Base-by-base conservation (phyloP, 768 basidiomycete species). In the Psilocybe subaeruginosa region DNA sequence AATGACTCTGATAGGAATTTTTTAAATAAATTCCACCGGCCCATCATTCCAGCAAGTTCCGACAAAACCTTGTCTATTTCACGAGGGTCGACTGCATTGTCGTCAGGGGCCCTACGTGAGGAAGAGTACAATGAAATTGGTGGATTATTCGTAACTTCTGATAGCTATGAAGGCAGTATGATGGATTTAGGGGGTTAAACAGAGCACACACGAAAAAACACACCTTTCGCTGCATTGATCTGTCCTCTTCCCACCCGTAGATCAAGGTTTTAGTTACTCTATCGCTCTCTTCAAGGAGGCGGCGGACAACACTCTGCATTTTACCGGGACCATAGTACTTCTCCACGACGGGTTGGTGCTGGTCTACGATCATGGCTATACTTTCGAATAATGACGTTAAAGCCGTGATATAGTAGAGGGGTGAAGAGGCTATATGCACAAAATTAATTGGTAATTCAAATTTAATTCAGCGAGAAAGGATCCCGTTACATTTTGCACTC, bases 271-370 rank as follows among this genome's bases (percentile, higher is more conserved):
- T 84, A 0, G 93, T 88, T 16, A 97, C 91, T 33, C 88, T 81
- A 73, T 98, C 97, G 56, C 92, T 92, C 71, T 99, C 96, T 59
- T 88, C 85, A 51, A 97, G 74, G 7, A 99, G 78, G 46, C 88
- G 82, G 23, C 82, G 77, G 2, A 95, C 84, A 11, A 97, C 94
- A 37, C 76, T 83, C 45, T 81, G 77, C 97, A 99, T 99, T 72
- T 91, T 90, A 0, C 94, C 92, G 8, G 73, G 67, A 0, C 97
- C 97, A 68, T 99, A 99, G 75, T 99, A 99, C 76, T 97, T 99
- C 71, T 98, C 97, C 0, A 99, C 96, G 4, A 99, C 87, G 2
- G 95, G 93, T 66, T 97, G 97, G 70, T 99, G 97, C 69, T 99
- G 97, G 68, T 97, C 95, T 19, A 99, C 89, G 64, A 99, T 95